Percentiles rank a stretch among this genome's conserved stretches.
Evolutionary conservation across 768 basidiomycete species (phyloP).

Genomic region (Suillus discolor): DNA sequence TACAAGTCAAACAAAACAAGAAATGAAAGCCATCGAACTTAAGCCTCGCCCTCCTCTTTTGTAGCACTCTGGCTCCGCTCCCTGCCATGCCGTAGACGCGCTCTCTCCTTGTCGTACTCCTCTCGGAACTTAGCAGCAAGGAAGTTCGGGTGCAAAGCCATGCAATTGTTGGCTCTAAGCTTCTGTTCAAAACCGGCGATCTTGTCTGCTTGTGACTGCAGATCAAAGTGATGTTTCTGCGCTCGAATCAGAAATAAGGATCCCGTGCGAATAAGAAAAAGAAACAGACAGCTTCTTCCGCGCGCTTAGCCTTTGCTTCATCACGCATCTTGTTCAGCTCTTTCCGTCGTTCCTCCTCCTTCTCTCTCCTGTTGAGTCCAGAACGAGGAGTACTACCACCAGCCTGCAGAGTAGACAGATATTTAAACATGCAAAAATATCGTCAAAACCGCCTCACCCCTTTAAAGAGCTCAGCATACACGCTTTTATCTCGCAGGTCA

Average conservation of each 20-base stretch:
- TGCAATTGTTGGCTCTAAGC: conserved; percentile 49
- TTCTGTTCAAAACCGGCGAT: conserved; percentile 65
- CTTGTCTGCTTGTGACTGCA: conserved; percentile 62
- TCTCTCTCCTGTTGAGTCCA: conserved; percentile 42
- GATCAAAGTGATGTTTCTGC: conserved; percentile 54
- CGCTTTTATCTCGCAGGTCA: conserved; percentile 58
- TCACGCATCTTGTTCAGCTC: conserved; percentile 72
- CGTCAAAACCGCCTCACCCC: conserved; percentile 38
- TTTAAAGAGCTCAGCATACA: conserved; percentile 70
- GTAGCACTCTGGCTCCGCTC: conserved; percentile 28
- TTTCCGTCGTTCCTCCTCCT: conserved; percentile 68
- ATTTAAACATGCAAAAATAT: not conserved
- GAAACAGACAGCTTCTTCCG: conserved; percentile 53
- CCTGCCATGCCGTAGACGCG: conserved; percentile 31
- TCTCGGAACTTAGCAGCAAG: conserved; percentile 61
- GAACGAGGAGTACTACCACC: conserved; percentile 47
- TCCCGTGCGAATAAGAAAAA: not conserved
- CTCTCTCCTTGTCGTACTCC: conserved; percentile 45
- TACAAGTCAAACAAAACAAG: conserved; percentile 5
- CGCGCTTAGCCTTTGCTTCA: conserved; percentile 61
- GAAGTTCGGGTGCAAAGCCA: conserved; percentile 62
- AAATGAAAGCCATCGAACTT: conserved; percentile 21
- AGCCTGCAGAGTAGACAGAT: conserved; percentile 30
- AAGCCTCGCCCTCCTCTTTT: conserved; percentile 34
- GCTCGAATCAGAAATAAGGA: conserved; percentile 15